A percentile compares a stretch with the other conserved stretches of the same genome.
These are phyloP conservation scores for Zopfia rhizophila DNA, from an alignment of 2,329 filamentous ascomycete genomes.

Conservation along the genomic window DNA sequence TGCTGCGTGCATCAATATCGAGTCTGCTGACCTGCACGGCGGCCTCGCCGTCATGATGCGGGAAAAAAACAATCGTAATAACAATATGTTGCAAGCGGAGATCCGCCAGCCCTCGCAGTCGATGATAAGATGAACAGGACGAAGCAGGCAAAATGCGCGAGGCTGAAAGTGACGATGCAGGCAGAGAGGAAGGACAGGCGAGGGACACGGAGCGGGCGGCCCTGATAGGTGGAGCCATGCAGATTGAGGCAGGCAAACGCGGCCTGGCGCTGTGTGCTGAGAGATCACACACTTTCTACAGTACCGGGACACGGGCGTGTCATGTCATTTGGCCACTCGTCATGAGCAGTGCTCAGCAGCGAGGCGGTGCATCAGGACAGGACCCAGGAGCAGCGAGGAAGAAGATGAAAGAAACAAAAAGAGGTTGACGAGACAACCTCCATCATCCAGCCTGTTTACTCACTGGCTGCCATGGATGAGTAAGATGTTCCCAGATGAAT, in stretches of 20 bases:
- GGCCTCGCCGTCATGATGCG: conserved; percentile 10
- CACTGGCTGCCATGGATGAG: too few species aligned
- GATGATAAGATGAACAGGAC: background rate
- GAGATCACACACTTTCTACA: conserved; percentile 15
- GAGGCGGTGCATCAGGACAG: too few species aligned
- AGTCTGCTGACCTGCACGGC: conserved; percentile 21
- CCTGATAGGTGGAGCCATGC: background rate
- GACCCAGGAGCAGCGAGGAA: background rate
- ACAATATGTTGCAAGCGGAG: conserved; percentile 11
- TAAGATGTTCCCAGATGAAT: too few species aligned
- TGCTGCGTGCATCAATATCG: conserved; percentile 15
- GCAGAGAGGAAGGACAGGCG: conserved; percentile 16
- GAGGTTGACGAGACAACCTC: too few species aligned
- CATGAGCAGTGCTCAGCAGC: conserved; percentile 12
- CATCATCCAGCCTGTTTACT: too few species aligned
- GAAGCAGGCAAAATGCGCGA: conserved; percentile 26
- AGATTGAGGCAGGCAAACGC: conserved; percentile 13
- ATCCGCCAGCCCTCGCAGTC: background rate
- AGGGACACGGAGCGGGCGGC: background rate
- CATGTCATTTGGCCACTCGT: conserved; percentile 32
- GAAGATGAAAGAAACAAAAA: background rate
- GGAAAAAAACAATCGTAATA: conserved; percentile 20
- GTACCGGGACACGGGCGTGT: conserved; percentile 16
- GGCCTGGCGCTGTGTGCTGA: conserved; percentile 8
- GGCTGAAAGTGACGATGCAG: conserved; percentile 23